A percentile compares a stretch with the other conserved stretches of the same genome.
These are phyloP conservation scores for Colletotrichum sp. DNA, from an alignment of 2,329 filamentous ascomycete species.

Conservation along the genomic window DNA sequence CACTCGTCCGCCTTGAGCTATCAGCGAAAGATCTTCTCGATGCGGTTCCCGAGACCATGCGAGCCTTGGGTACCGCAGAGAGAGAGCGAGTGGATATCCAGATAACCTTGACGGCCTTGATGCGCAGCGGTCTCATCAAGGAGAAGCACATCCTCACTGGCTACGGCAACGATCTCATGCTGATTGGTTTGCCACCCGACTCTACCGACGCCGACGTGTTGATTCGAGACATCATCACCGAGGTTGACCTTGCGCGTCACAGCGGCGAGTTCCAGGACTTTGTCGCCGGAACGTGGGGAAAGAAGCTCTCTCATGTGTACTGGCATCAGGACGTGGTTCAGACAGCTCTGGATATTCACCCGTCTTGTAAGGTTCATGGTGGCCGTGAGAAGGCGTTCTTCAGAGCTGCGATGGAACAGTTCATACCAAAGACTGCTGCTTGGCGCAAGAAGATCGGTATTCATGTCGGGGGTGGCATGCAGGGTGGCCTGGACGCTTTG, in stretches of 20 bases:
- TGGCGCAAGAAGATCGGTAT: neutral
- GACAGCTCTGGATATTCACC: neutral
- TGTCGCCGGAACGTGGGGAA: neutral
- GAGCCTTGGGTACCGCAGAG: neutral
- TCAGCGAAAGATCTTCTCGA: neutral
- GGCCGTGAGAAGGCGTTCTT: neutral
- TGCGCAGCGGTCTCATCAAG: neutral
- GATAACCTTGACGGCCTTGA: neutral
- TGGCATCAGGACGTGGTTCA: neutral
- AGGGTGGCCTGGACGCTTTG: neutral
- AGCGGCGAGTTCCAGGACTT: neutral
- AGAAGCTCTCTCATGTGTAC: neutral
- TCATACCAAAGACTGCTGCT: neutral
- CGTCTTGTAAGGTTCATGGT: neutral
- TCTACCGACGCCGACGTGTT: neutral
- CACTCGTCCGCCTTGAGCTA: neutral
- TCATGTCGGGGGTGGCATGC: neutral
- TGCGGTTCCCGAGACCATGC: neutral
- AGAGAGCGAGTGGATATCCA: neutral
- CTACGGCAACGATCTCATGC: neutral
- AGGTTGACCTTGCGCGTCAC: neutral
- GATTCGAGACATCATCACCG: neutral
- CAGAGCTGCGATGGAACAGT: neutral
- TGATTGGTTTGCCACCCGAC: neutral
- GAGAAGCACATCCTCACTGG: neutral